These are phyloP conservation scores for Stephanodiscus minutulus DNA, from an alignment of 108 stramenopile genomes.

Conservation along the genomic window DNA sequence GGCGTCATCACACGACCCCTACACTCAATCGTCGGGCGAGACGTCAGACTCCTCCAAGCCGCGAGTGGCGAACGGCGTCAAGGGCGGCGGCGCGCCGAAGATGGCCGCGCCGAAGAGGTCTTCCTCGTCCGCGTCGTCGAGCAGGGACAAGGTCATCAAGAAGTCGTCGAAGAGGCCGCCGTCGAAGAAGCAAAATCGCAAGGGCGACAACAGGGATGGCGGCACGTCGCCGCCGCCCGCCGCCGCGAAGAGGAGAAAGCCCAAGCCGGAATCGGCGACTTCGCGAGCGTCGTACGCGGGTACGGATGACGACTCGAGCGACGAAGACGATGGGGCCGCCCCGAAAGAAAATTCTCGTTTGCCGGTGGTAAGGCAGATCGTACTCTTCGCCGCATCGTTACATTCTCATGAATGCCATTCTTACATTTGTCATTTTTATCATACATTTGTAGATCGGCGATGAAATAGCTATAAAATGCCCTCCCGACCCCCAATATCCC, in stretches of 20 bases:
- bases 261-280: conserved; percentile 14
- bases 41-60: conserved; percentile 20
- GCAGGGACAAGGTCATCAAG: conserved; percentile 12
- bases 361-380: conserved; percentile 18
- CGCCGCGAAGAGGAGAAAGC: conserved; percentile 11
- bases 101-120: background rate
- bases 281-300: conserved; percentile 9
- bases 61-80: conserved; percentile 17
- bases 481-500: conserved; percentile 41
- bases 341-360: conserved; percentile 11
- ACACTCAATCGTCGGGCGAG: conserved; percentile 10
- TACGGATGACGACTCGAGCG: conserved; percentile 13
- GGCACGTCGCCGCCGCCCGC: conserved; percentile 1
- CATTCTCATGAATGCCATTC: background rate
- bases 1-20: conserved; percentile 3
- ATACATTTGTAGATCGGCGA: conserved; percentile 31
- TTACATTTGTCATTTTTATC: conserved; percentile 8
- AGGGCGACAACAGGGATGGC: background rate
- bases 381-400: background rate
- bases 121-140: conserved; percentile 2
- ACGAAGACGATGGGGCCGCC: conserved; percentile 17
- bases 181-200: conserved; percentile 11
- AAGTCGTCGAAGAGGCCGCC: conserved; percentile 14
- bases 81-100: conserved; percentile 14
- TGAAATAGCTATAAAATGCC: conserved; percentile 46